These are phyloP conservation scores for Rhinocladiella similis DNA, from an alignment of 2,329 filamentous ascomycete species.

Conservation along the genomic window DNA sequence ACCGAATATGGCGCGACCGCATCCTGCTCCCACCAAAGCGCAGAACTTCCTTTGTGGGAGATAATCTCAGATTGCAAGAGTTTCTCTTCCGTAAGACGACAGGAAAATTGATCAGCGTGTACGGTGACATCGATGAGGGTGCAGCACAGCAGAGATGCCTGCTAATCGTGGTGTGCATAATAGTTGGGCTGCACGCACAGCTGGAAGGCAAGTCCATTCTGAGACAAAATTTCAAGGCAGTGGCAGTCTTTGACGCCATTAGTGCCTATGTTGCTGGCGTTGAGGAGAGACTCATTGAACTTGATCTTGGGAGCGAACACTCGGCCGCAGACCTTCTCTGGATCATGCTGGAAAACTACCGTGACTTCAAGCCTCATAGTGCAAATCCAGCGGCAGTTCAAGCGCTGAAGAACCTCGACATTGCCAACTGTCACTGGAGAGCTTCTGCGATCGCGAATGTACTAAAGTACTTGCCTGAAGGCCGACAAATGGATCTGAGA, in stretches of 20 bases:
- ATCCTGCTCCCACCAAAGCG: conserved; percentile 1
- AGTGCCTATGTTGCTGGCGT: conserved; percentile 8
- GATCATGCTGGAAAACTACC: conserved; percentile 21
- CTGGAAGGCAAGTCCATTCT: background rate
- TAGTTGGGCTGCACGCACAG: conserved; percentile 8
- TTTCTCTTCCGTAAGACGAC: conserved; percentile 12
- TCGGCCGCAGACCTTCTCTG: conserved; percentile 17
- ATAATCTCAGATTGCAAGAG: conserved; percentile 9
- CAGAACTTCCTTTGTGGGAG: conserved; percentile 1
- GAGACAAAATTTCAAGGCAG: background rate
- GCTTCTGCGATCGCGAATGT: conserved; percentile 17
- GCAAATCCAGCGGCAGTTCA: background rate
- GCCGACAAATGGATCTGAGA: conserved; percentile 7
- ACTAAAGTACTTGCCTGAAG: conserved; percentile 16
- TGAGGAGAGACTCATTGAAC: conserved; percentile 14
- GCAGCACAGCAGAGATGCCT: conserved; percentile 14
- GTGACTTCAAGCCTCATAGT: conserved; percentile 7
- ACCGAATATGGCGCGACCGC: conserved; percentile 15
- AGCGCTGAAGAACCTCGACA: conserved; percentile 6
- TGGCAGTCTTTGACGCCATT: conserved; percentile 7
- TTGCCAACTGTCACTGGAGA: conserved; percentile 16
- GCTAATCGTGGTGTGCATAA: conserved; percentile 12
- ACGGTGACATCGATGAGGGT: conserved; percentile 18
- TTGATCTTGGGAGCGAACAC: conserved; percentile 12
- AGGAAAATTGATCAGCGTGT: conserved; percentile 12